Evolutionary conservation across 2,329 filamentous ascomycete species (phyloP).

Genomic region (Penicillium sp.): DNA sequence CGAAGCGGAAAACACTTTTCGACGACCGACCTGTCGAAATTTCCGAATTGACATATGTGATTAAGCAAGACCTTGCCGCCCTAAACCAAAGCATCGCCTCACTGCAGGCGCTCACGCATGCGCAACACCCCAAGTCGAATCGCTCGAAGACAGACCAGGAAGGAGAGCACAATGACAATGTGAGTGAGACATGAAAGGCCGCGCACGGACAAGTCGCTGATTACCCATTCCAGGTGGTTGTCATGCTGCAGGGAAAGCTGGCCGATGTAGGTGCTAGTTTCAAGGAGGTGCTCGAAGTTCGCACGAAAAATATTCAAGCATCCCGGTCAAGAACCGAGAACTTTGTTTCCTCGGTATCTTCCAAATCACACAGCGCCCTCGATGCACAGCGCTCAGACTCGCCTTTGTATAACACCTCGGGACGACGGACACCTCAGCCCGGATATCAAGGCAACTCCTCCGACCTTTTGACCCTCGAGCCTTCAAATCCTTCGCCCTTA

Average conservation of each 20-base stretch:
- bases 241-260: constrained; percentile 84
- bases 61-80: constrained; percentile 90
- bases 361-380: constrained; percentile 64
- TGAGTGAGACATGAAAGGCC: constrained; percentile 27
- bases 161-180: constrained; percentile 97
- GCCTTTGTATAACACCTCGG: constrained; percentile 80
- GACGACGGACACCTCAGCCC: constrained; percentile 61
- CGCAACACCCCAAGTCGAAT: constrained; percentile 65
- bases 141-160: constrained; percentile 63
- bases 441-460: constrained; percentile 48
- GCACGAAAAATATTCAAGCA: constrained; percentile 97
- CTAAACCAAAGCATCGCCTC: constrained; percentile 82
- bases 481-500: constrained; percentile 51
- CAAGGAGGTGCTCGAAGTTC: constrained; percentile 93
- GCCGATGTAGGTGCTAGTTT: constrained; percentile 93
- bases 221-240: constrained; percentile 56
- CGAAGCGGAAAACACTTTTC: constrained; percentile 94
- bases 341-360: constrained; percentile 86
- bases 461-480: constrained; percentile 81
- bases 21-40: constrained; percentile 96
- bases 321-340: constrained; percentile 90
- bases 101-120: constrained; percentile 72
- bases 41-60: constrained; percentile 93
- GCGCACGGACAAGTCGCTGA: constrained; percentile 18
- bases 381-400: constrained; percentile 72